Base-by-base conservation (phyloP, 352 stramenopile genomes). In the Globisporangium sylvaticum region DNA sequence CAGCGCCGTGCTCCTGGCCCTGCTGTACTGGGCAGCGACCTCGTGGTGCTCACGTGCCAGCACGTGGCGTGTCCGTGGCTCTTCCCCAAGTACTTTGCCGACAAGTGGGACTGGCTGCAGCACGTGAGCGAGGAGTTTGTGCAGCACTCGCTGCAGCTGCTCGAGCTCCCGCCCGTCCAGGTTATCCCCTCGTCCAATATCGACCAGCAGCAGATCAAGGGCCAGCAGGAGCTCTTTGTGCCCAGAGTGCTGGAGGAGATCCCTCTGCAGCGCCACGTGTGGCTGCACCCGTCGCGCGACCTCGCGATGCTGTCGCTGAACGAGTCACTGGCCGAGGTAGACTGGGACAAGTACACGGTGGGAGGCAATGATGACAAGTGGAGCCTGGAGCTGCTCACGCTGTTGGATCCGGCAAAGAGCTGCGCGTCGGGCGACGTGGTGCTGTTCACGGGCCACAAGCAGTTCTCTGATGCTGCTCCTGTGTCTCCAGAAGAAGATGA, bases 51-150 rank as follows among this genome's bases (percentile, higher is more conserved):
- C 73, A 93, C 87, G 58, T 92, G 81, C 59, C 83, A 92, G 65
- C 87, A 95, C 65, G 85, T 95, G 27, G 85, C 84, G 50, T 95
- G 84, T 75, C 87, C 84, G 44, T 92, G 87, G 87, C 71, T 83
- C 4, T 93, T 91, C 71, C 83, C 83, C 14, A 75, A 75, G 54
- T 93, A 95, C 68, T 95, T 92, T 65, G 31, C 65, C 12, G 74
- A 90, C 59, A 90, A 86, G 67, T 92, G 84, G 84, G 76, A 89
- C 65, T 95, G 84, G 87, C 80, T 95, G 58, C 83, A 95, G 71
- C 81, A 88, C 70, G 84, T 95, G 64, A 87, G 77, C 69, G 83
- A 92, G 63, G 75, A 84, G 56, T 88, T 90, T 37, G 79, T 93
- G 46, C 72, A 78, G 37, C 81, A 93, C 59, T 90, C 81, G 65